Evolutionary conservation across 345 rosid genomes (phyloP), one percentile per base, ranked within the genome.

Genomic region (Mangifera indica): DNA sequence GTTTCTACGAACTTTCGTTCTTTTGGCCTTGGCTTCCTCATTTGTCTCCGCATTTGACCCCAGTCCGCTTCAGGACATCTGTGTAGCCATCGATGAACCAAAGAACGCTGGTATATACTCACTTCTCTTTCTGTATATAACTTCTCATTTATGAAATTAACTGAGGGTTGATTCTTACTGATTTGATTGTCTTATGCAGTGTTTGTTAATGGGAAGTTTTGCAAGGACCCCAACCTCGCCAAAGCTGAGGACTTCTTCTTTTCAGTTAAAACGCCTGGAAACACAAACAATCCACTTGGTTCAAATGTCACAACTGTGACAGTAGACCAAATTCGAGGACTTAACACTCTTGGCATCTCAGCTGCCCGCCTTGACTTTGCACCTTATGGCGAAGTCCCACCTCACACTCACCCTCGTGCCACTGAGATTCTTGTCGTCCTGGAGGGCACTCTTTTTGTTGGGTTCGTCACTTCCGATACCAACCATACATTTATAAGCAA

Each of bases 391-490:
- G 79, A 79, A 18, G 79, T 75, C 71, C 85, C 85, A 4, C 87
- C 81, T 45, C 87, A 84, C 74, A 79, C 69, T 7, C 87, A 84
- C 40, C 84, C 84, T 3, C 79, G 84, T 40, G 84, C 52, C 60
- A 74, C 81, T 0, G 84, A 84, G 68, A 18, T 84, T 37, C 79
- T 84, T 53, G 74, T 76, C n/a, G 78, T 81, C 9, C 0, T 69
- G 21, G 78, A 81, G 71, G 87, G 84, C 40, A 71, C 72, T 0
- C 44, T 83, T 5, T 72, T 73, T n/a, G 87, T 79, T 7, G 84
- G 87, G 1, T 83, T 83, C 46, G 83, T 83, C 21, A 76, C 84
- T 1, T 83, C 84, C 3, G 76, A 80, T 46, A 78, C 77, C 46
- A 56, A 76, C 2, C 78, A 81, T 71, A 73, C 59, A n/a, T 25